A percentile compares a stretch with the other conserved stretches of the same genome.
Conservation (phyloP, 2,329 filamentous ascomycete genomes). For the Fusarium mangiferae region DNA sequence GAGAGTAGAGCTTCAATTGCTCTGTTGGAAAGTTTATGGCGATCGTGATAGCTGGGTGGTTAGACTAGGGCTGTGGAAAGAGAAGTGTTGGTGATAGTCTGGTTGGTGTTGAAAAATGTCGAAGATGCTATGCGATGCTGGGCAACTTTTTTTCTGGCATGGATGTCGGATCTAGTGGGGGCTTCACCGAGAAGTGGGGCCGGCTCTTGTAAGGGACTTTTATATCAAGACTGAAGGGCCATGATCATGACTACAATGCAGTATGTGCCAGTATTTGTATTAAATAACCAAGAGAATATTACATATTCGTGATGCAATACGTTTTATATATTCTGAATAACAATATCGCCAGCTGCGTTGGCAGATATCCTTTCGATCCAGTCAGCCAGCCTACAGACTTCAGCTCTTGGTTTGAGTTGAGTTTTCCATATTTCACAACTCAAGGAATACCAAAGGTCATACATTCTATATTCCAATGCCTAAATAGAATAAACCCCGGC, state of each 20-base stretch:
- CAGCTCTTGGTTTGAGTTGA: not conserved
- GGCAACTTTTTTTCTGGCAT: conserved; percentile 43
- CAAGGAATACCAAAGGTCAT: too few relatives aligned
- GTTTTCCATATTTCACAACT: not conserved
- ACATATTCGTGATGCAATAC: too few relatives aligned
- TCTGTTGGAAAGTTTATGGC: accelerated
- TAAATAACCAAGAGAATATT: too few relatives aligned
- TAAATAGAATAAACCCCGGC: accelerated
- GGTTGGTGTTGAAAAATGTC: conserved; percentile 31
- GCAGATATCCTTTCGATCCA: accelerated
- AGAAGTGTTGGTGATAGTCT: conserved; percentile 3
- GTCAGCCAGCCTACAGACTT: not conserved
- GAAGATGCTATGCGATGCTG: conserved; percentile 16
- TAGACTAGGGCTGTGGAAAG: not conserved
- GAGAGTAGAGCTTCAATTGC: conserved; percentile 22
- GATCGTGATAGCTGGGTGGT: not conserved
- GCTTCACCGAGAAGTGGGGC: conserved; percentile 33
- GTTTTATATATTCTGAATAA: too few relatives aligned
- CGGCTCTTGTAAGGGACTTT: conserved; percentile 13
- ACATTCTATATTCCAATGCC: too few relatives aligned
- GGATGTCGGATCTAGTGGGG: conserved; percentile 38
- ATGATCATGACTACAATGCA: not conserved
- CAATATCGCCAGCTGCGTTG: too few relatives aligned
- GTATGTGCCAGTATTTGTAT: not conserved
- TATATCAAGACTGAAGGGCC: not conserved